Evolutionary conservation across 2,329 filamentous ascomycete species (phyloP).

Genomic region (Fusarium continuum): DNA sequence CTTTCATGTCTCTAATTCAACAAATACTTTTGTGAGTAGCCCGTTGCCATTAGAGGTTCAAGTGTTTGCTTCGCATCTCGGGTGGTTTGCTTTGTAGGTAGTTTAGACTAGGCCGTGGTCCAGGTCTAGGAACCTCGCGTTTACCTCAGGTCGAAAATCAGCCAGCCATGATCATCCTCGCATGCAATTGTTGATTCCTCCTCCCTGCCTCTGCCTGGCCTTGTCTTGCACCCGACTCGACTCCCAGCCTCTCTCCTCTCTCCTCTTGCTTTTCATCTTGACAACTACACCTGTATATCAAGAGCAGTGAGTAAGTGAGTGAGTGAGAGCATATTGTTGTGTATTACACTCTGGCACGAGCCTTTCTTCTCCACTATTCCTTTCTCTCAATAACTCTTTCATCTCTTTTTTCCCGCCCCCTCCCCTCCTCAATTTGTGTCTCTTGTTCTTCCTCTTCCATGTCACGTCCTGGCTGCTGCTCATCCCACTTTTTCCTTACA

Average conservation of each 20-base stretch:
- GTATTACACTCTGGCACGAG: constrained; percentile 36
- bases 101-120: too few species aligned
- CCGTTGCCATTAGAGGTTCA: background rate
- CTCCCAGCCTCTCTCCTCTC: background rate
- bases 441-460: constrained; percentile 13
- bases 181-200: constrained; percentile 26
- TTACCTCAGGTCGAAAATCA: constrained; percentile 31
- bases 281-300: constrained; percentile 5
- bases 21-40: background rate
- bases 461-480: constrained; percentile 22
- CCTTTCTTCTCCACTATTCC: constrained; percentile 29
- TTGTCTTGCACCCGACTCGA: background rate
- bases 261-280: constrained; percentile 3
- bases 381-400: constrained; percentile 15
- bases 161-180: constrained; percentile 26
- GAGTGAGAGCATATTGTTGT: too few species aligned
- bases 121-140: constrained; percentile 26
- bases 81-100: constrained; percentile 19
- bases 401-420: constrained; percentile 11
- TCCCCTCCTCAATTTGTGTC: constrained; percentile 11
- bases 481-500: constrained; percentile 36
- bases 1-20: background rate
- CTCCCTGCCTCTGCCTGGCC: constrained; percentile 12
- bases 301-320: too few species aligned
- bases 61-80: constrained; percentile 15